These are phyloP conservation scores for Neonectria coccinea DNA, from an alignment of 2,329 filamentous ascomycete genomes.

Conservation along the genomic window DNA sequence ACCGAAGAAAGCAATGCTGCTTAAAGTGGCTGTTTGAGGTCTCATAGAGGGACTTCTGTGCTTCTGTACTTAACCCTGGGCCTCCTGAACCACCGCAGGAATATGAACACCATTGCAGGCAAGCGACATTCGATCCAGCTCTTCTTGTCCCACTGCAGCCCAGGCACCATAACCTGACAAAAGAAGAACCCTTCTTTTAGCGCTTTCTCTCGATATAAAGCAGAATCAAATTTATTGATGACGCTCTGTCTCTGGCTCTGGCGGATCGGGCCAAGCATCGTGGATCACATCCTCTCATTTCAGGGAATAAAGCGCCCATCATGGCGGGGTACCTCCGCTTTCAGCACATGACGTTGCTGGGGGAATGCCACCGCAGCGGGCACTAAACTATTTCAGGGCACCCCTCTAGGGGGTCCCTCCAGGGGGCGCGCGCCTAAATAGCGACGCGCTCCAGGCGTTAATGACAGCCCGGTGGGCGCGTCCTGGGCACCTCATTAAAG, in stretches of 20 bases:
- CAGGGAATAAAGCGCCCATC: constrained; percentile 5
- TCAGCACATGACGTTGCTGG: constrained; percentile 35
- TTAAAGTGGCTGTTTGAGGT: neutral
- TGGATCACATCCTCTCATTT: neutral
- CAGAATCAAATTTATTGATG: neutral
- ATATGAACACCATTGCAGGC: neutral
- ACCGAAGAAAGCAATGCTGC: neutral
- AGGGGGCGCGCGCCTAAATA: constrained; percentile 31
- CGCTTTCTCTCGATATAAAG: neutral
- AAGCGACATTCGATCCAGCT: neutral
- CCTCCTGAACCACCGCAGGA: neutral
- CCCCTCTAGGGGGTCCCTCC: constrained; percentile 23
- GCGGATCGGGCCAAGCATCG: neutral
- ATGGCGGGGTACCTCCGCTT: constrained; percentile 28
- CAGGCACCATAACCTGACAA: neutral
- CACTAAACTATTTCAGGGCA: constrained; percentile 34
- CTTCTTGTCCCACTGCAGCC: neutral
- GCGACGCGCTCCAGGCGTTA: constrained; percentile 30
- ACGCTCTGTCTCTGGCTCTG: neutral
- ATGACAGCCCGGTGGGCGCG: constrained; percentile 17
- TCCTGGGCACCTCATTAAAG: constrained; percentile 14
- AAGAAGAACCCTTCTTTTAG: neutral
- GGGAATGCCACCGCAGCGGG: constrained; percentile 35
- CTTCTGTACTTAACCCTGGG: neutral
- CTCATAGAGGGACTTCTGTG: neutral